Conservation (phyloP, 2,329 filamentous ascomycete genomes). For the Zasmidium citrigriseum region DNA sequence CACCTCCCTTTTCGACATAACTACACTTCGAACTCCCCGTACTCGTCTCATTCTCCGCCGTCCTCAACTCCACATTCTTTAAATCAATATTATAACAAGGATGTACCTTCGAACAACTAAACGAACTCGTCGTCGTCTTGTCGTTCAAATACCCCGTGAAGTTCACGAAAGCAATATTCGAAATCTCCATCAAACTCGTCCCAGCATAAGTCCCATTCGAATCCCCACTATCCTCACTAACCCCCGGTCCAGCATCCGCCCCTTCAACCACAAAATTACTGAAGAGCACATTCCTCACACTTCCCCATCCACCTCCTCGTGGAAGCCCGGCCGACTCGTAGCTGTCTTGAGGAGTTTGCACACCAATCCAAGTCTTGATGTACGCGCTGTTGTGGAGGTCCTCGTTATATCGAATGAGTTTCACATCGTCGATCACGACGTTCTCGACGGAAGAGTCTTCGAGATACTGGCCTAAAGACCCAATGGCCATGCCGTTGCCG, state of each 20-base stretch:
- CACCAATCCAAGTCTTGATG: slow-evolving; percentile 60
- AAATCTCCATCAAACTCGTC: slow-evolving; percentile 54
- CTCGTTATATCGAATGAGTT: slow-evolving; percentile 47
- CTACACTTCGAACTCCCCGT: slow-evolving; percentile 39
- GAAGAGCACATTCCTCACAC: slow-evolving; percentile 53
- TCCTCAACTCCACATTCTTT: slow-evolving; percentile 42
- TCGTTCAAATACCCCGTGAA: slow-evolving; percentile 50
- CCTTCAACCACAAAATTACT: slow-evolving; percentile 53
- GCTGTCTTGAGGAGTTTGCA: slow-evolving; percentile 43
- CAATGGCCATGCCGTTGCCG: slow-evolving; percentile 55
- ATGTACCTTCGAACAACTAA: slow-evolving; percentile 51
- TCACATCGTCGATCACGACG: slow-evolving; percentile 50
- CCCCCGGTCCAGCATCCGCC: slow-evolving; percentile 44
- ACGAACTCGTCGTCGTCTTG: slow-evolving; percentile 37
- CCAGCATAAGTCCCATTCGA: slow-evolving; percentile 49
- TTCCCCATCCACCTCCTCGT: slow-evolving; percentile 57
- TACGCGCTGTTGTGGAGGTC: slow-evolving; percentile 54
- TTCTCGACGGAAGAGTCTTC: slow-evolving; percentile 56
- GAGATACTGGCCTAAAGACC: slow-evolving; percentile 57
- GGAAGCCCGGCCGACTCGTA: slow-evolving; percentile 55
- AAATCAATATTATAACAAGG: slow-evolving; percentile 55
- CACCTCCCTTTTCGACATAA: slow-evolving; percentile 40
- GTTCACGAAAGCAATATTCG: slow-evolving; percentile 53
- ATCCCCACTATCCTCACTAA: slow-evolving; percentile 53
- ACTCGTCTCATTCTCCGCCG: slow-evolving; percentile 34